Evolutionary conservation across 345 rosid species (phyloP).

Genomic region (Rhizophora mangle): DNA sequence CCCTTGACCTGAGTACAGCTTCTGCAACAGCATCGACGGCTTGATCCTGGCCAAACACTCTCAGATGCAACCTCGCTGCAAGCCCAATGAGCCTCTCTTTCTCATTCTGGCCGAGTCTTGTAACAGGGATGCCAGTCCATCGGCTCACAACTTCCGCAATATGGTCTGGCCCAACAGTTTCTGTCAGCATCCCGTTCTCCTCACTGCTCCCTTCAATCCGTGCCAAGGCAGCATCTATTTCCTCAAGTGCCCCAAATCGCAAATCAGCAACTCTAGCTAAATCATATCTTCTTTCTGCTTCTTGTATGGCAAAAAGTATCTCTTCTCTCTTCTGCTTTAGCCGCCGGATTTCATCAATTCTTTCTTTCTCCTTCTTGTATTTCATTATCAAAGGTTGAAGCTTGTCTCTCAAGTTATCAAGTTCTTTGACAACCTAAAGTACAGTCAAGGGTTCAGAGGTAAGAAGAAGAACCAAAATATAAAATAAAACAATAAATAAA

Average conservation of each 20-base stretch:
- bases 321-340: slow-evolving; percentile 86
- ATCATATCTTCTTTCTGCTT: slow-evolving; percentile 87
- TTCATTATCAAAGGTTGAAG: slow-evolving; percentile 88
- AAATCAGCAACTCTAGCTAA: slow-evolving; percentile 88
- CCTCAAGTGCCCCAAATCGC: slow-evolving; percentile 78
- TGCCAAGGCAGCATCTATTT: slow-evolving; percentile 68
- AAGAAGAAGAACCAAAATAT: neutral
- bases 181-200: slow-evolving; percentile 74
- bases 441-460: neutral
- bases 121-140: slow-evolving; percentile 92
- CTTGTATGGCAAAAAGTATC: slow-evolving; percentile 62
- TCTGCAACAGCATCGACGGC: slow-evolving; percentile 82
- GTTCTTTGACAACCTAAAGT: slow-evolving; percentile 76
- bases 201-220: slow-evolving; percentile 59
- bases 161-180: slow-evolving; percentile 83
- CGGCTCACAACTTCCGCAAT: slow-evolving; percentile 93
- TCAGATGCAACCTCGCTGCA: slow-evolving; percentile 65
- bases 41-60: slow-evolving; percentile 84
- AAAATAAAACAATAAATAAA: neutral
- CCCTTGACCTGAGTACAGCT: slow-evolving; percentile 80
- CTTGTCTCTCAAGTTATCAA: slow-evolving; percentile 85
- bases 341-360: slow-evolving; percentile 78
- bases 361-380: slow-evolving; percentile 82
- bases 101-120: slow-evolving; percentile 85
- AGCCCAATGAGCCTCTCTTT: slow-evolving; percentile 80